Conservation (phyloP, 257 asterid genomes). For the Scutellaria barbata region DNA sequence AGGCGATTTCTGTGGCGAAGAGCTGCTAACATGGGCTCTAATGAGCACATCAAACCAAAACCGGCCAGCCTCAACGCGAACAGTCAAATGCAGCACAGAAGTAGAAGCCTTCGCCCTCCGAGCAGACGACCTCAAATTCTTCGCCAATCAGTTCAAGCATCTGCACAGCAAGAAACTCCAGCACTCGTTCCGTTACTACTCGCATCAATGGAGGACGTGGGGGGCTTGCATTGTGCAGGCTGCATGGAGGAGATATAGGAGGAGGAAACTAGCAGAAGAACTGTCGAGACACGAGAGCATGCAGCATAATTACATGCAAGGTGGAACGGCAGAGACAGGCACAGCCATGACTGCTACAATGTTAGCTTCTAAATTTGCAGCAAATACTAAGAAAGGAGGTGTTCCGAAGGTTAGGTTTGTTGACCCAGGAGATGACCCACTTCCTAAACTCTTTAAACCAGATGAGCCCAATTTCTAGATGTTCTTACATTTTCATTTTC, state of each 20-base stretch:
- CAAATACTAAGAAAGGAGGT: conserved; percentile 56
- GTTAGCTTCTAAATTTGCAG: conserved; percentile 71
- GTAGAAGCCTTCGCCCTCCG: conserved; percentile 83
- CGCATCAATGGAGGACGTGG: conserved; percentile 96
- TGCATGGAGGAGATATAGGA: conserved; percentile 58
- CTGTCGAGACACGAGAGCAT: conserved; percentile 61
- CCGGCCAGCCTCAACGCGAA: conserved; percentile 80
- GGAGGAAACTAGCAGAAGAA: conserved; percentile 62
- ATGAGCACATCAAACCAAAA: conserved; percentile 57
- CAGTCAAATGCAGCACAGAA: conserved; percentile 64
- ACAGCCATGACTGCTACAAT: conserved; percentile 51
- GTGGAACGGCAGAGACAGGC: conserved; percentile 14
- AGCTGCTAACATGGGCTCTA: conserved; percentile 83
- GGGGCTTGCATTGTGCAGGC: conserved; percentile 80
- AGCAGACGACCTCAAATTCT: conserved; percentile 79
- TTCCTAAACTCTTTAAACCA: conserved; percentile 65
- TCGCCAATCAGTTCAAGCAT: conserved; percentile 72
- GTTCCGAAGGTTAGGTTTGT: conserved; percentile 43
- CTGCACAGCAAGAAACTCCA: conserved; percentile 87
- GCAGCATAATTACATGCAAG: conserved; percentile 25
- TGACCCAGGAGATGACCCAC: conserved; percentile 42
- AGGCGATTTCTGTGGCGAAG: conserved; percentile 92
- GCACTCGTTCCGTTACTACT: conserved; percentile 76
- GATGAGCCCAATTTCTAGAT: too few species aligned
- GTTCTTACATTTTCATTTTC: too few species aligned